phyloP scores from a whole-genome alignment of 2,329 filamentous ascomycete genomes.

The Sporothrix phasma region DNA sequence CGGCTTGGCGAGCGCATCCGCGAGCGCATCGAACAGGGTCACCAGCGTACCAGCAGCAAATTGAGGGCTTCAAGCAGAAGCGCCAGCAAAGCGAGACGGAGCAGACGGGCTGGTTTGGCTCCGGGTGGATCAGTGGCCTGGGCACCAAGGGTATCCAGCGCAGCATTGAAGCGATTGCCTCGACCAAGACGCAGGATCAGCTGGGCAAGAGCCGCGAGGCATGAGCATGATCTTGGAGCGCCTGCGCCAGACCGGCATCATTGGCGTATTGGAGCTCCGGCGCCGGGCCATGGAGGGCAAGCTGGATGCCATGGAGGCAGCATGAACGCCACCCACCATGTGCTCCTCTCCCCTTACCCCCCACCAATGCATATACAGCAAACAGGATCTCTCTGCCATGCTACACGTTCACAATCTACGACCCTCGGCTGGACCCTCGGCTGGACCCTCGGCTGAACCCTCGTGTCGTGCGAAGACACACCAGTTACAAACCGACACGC shows the following conservation, averaged over 20 bases:
- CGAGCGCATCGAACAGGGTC: constrained; percentile 40
- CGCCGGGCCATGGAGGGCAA: constrained; percentile 32
- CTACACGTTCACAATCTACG: background rate
- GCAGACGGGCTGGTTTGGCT: constrained; percentile 29
- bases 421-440: background rate
- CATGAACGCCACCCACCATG: background rate
- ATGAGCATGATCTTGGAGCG: constrained; percentile 75
- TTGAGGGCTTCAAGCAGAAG: constrained; percentile 17
- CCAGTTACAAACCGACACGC: background rate
- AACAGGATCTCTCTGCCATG: background rate
- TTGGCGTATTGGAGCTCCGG: constrained; percentile 48
- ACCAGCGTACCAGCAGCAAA: constrained; percentile 21
- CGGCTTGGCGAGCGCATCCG: constrained; percentile 59
- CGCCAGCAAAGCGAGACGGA: constrained; percentile 15
- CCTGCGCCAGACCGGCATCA: constrained; percentile 47
- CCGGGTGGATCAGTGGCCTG: constrained; percentile 41
- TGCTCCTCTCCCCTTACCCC: too few species aligned
- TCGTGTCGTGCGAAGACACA: background rate
- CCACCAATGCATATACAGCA: background rate
- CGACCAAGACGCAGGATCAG: constrained; percentile 66
- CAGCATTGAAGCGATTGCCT: constrained; percentile 69
- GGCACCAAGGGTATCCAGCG: constrained; percentile 63
- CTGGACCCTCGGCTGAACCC: background rate
- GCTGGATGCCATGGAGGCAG: constrained; percentile 22
- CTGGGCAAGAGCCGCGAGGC: constrained; percentile 69